These are phyloP conservation scores for Ambrosia hybrid DNA, from an alignment of 140 eudicot species.

Conservation along the genomic window DNA sequence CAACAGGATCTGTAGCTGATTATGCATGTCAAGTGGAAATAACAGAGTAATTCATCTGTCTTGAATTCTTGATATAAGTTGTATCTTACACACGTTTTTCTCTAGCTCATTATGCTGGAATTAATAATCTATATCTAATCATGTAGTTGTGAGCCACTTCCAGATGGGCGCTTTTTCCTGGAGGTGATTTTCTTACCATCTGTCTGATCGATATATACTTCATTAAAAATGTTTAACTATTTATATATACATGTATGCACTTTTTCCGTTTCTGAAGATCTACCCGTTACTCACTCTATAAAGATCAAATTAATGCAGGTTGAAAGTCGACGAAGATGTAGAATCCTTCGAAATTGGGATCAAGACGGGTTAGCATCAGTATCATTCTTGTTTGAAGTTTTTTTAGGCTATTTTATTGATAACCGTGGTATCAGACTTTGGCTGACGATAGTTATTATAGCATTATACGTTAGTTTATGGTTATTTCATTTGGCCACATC, in stretches of 20 bases:
- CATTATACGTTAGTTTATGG: background rate
- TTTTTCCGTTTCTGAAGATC: background rate
- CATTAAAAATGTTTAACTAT: background rate
- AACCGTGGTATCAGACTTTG: background rate
- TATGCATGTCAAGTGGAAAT: constrained; percentile 93
- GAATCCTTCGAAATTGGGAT: constrained; percentile 72
- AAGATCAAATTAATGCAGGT: constrained; percentile 48
- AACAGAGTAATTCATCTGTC: constrained; percentile 55
- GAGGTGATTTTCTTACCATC: constrained; percentile 50
- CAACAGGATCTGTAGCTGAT: constrained; percentile 78
- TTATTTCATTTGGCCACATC: constrained; percentile 5
- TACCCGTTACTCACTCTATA: background rate
- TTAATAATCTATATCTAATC: constrained; percentile 17
- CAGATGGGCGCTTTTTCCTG: constrained; percentile 88
- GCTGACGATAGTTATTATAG: background rate
- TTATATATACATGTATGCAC: background rate
- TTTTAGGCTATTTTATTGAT: background rate
- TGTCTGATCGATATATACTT: background rate
- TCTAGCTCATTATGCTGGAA: constrained; percentile 7
- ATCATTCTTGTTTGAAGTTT: constrained; percentile 17
- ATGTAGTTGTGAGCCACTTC: constrained; percentile 95
- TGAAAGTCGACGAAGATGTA: constrained; percentile 89
- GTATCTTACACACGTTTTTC: constrained; percentile 3
- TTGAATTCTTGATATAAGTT: background rate
- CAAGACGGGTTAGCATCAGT: constrained; percentile 82